Evolutionary conservation across 2,329 filamentous ascomycete species (phyloP).

Genomic region (Aspergillus sp.): DNA sequence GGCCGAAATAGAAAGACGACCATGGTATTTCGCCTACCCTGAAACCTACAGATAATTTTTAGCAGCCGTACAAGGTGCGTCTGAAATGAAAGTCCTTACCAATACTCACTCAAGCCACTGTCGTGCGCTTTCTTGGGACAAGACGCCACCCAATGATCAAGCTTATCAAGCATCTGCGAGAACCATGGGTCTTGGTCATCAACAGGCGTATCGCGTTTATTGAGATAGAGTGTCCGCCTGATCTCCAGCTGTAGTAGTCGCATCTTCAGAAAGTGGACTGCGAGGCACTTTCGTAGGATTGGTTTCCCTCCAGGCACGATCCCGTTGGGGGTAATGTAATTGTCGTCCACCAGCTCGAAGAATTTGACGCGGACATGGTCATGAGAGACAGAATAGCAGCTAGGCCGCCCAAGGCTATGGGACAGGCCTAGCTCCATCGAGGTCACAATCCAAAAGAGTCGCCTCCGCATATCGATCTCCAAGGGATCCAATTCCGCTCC

Average conservation of each 20-base stretch:
- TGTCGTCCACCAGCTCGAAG: slow-evolving; percentile 78
- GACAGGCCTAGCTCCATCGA: slow-evolving; percentile 87
- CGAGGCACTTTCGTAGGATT: slow-evolving; percentile 80
- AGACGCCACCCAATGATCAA: slow-evolving; percentile 74
- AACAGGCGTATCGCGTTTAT: slow-evolving; percentile 71
- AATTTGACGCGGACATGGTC: slow-evolving; percentile 84
- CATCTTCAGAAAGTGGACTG: slow-evolving; percentile 94
- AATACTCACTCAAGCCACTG: slow-evolving; percentile 72
- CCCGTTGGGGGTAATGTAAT: slow-evolving; percentile 74
- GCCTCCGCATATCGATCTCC: slow-evolving; percentile 83
- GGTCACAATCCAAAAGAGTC: slow-evolving; percentile 82
- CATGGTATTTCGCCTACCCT: slow-evolving; percentile 77
- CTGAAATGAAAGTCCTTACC: slow-evolving; percentile 54
- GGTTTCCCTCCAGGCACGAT: slow-evolving; percentile 67
- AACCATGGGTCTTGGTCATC: slow-evolving; percentile 88
- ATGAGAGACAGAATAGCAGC: slow-evolving; percentile 75
- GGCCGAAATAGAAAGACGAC: slow-evolving; percentile 84
- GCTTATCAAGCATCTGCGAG: slow-evolving; percentile 69
- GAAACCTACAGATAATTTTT: slow-evolving; percentile 47
- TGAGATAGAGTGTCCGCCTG: slow-evolving; percentile 78
- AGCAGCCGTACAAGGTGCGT: background rate
- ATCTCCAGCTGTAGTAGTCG: slow-evolving; percentile 84
- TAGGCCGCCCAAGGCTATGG: slow-evolving; percentile 82
- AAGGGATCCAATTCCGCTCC: slow-evolving; percentile 64
- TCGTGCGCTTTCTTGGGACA: slow-evolving; percentile 70